phyloP scores from a whole-genome alignment of 2,329 filamentous ascomycete genomes.

The Fusarium dlaminii region DNA sequence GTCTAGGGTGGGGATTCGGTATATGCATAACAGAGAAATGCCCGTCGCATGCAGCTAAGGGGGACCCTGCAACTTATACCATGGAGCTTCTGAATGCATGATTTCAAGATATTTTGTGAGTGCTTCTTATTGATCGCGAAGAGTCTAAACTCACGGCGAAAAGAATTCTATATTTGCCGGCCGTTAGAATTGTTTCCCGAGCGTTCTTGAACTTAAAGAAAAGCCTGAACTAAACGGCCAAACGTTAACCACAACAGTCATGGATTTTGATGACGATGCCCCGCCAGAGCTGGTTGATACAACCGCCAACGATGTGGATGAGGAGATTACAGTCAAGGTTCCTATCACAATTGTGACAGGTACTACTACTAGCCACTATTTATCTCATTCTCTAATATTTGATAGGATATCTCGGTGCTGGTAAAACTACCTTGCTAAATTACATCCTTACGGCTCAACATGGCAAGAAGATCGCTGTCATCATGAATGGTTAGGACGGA shows the following conservation, averaged over 20 bases:
- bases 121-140: neutral
- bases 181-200: neutral
- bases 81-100: neutral
- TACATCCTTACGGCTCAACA: constrained; percentile 95
- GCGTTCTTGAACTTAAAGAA: neutral
- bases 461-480: constrained; percentile 97
- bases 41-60: constrained; percentile 29
- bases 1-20: constrained; percentile 17
- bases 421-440: constrained; percentile 94
- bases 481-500: constrained; percentile 76
- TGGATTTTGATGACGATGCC: constrained; percentile 73
- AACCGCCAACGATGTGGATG: constrained; percentile 48
- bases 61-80: constrained; percentile 31
- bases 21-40: constrained; percentile 33
- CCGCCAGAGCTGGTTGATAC: constrained; percentile 71
- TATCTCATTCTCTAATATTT: neutral
- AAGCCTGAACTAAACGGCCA: neutral
- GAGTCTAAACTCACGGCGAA: neutral
- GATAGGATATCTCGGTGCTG: constrained; percentile 89
- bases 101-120: neutral
- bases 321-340: constrained; percentile 71
- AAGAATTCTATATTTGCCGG: no score
- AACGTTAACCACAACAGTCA: constrained; percentile 44
- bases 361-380: constrained; percentile 42
- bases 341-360: constrained; percentile 88